Evolutionary conservation across 805 yeast genomes (phyloP), one percentile per base, ranked within the genome.

Genomic region (Candida alai): DNA sequence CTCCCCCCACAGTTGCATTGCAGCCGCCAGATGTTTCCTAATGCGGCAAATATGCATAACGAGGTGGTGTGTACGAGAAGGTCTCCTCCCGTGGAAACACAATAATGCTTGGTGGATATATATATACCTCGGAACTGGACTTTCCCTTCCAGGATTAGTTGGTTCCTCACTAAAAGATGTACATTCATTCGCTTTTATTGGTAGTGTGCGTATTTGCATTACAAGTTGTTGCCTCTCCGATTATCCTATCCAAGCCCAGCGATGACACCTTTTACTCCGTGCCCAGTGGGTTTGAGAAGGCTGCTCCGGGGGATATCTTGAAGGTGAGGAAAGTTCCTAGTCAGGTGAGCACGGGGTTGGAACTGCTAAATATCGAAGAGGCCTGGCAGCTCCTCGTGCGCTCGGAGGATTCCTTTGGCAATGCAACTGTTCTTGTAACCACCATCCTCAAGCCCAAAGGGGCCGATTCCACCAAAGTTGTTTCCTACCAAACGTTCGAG

Each of bases 401-500:
- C 29, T 42, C 55, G 8, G 36, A 38, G 19, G 62, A 57, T 31
- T 33, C 54, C 10, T 42, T 39, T 34, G 62, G 60, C 3, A 41
- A 53, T 13, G 48, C 61, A 5, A 39, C 39, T 12, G 60, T 49
- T 4, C 36, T 53, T 16, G 54, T 50, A 3, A 42, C 60, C 20
- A 58, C 62, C 3, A 31, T 59, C 7, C 42, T 59, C 6, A 47
- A 52, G 36, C 65, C 65, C 7, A 46, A 35, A 34, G 54, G 58
- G 32, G 54, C 58, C 7, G 53, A 58, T 41, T 42, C 54, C 9
- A 19, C 42, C 12, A 55, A 56, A 35, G 36, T 59, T 13, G 39
- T 59, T 4, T 47, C 56, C 20, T 57, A 56, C 37, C 60, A 55
- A 34, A 37, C 44, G 6, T 58, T 58, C n/a, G 49, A 58, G 37